Evolutionary conservation across 2,329 filamentous ascomycete species (phyloP), one percentile per base, ranked within the genome.

Genomic region (Alternaria gansuensis): DNA sequence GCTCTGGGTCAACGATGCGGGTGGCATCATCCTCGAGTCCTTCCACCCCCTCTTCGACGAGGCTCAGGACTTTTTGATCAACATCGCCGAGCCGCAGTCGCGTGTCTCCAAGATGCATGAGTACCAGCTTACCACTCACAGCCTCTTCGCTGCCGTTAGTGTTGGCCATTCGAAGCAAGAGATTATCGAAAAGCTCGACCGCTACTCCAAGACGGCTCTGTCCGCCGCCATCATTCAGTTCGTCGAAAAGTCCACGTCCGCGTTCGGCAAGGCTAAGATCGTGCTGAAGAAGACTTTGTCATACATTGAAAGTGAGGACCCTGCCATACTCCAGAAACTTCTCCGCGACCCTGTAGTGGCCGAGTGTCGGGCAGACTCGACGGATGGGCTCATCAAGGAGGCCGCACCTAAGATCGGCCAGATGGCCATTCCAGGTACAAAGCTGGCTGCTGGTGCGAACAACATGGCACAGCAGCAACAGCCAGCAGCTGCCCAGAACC

Each of bases 271-370:
- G 78, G 93, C 97, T 54, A 95, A 97, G 77, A 86, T 98, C 52
- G 95, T 98, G 43, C 79, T 98, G 63, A 96, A 97, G 77, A 91
- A 97, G 71, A 98, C 94, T 63, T 91, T 92, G 66, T 97, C 96
- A 78, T 97, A 90, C 69, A 88, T 98, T 61, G 95, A 99, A 79
- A 97, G 91, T 70, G 89, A 91, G 21, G 94, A 98, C 76, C 90
- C 93, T 11, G 84, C 88, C 10, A 91, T 97, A 75, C 83, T 98
- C 57, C 92, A 97, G 77, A 90, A 86, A 71, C 83, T 98, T n/a
- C 83, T 98, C 34, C 88, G 90, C 71, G 94, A 98, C 75, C 84
- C 88, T 13, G 86, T 91, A 51, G 96, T 99, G 58, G 90, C 91
- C 0, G 86, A 88, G 17, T 88, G 92, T 52, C 87, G 93, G 56